Evolutionary conservation across 2,329 filamentous ascomycete genomes (phyloP).

Genomic region (Mycosphaerella sp.): DNA sequence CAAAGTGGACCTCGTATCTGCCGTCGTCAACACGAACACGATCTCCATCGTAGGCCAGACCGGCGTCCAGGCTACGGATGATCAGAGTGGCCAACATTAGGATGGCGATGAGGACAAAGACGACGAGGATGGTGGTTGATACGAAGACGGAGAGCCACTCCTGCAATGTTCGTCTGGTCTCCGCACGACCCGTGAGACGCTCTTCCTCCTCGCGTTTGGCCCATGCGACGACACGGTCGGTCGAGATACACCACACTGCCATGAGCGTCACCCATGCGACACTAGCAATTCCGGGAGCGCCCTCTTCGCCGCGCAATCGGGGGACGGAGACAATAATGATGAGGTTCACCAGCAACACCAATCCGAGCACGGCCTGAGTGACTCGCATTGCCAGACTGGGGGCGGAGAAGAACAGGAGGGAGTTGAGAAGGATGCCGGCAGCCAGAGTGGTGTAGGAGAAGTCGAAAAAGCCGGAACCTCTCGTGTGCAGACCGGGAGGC

Average conservation of each 20-base stretch:
- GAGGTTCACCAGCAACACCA: constrained; percentile 64
- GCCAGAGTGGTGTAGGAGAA: constrained; percentile 79
- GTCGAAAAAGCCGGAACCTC: constrained; percentile 87
- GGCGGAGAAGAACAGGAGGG: constrained; percentile 78
- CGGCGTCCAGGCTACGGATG: constrained; percentile 71
- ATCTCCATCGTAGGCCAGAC: constrained; percentile 65
- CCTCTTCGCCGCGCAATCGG: constrained; percentile 72
- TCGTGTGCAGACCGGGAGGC: constrained; percentile 74
- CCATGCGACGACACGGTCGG: constrained; percentile 79
- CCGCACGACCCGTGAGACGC: constrained; percentile 78
- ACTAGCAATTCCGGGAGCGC: constrained; percentile 82
- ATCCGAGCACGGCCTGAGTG: constrained; percentile 60
- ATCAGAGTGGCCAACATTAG: constrained; percentile 75
- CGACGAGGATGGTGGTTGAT: constrained; percentile 62
- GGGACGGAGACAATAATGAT: constrained; percentile 72
- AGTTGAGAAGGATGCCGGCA: constrained; percentile 65
- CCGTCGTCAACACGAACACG: constrained; percentile 73
- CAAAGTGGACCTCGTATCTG: constrained; percentile 82
- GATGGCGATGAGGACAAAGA: constrained; percentile 62
- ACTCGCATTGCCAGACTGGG: constrained; percentile 75
- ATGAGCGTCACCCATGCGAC: constrained; percentile 78
- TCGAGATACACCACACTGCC: constrained; percentile 68
- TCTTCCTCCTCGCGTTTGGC: constrained; percentile 92
- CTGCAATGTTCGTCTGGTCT: constrained; percentile 70
- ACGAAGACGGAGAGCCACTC: constrained; percentile 80